Conservation (phyloP, 495 filamentous ascomycete genomes). For the Xylaria intraflava region DNA sequence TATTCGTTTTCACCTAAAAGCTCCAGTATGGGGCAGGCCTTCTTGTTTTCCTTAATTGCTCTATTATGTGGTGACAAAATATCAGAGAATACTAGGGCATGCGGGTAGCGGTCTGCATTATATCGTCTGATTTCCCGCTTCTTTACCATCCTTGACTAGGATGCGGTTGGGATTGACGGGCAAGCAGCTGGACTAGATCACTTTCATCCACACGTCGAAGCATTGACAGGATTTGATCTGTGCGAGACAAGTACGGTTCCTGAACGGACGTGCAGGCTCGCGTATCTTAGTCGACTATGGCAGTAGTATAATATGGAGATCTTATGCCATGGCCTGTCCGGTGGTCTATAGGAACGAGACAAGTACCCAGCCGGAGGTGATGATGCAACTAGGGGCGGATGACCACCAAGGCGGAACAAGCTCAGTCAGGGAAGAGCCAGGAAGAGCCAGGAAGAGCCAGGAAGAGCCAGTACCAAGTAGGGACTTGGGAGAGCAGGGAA, state of each 20-base stretch:
- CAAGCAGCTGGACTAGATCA: slow-evolving; percentile 39
- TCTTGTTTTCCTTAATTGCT: slow-evolving; percentile 26
- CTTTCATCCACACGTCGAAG: slow-evolving; percentile 40
- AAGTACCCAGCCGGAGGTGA: slow-evolving; percentile 39
- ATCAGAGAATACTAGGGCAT: slow-evolving; percentile 27
- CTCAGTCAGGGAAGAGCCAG: slow-evolving; percentile 26
- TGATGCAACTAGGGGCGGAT: slow-evolving; percentile 44
- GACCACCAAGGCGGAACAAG: slow-evolving; percentile 29
- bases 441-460: too few relatives aligned
- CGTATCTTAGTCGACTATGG: slow-evolving; percentile 42
- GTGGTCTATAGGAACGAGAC: slow-evolving; percentile 44
- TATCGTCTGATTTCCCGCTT: slow-evolving; percentile 46
- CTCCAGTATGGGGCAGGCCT: slow-evolving; percentile 24
- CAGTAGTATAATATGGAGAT: slow-evolving; percentile 51
- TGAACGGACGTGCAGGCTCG: slow-evolving; percentile 40
- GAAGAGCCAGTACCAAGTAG: too few relatives aligned
- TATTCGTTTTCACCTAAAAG: slow-evolving; percentile 30
- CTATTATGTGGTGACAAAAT: slow-evolving; percentile 30
- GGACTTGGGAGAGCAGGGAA: slow-evolving; percentile 18
- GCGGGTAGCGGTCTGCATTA: slow-evolving; percentile 39
- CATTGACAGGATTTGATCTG: slow-evolving; percentile 42
- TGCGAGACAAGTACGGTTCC: slow-evolving; percentile 45
- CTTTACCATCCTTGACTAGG: slow-evolving; percentile 28
- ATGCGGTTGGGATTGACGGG: slow-evolving; percentile 29
- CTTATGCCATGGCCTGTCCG: slow-evolving; percentile 49